Base-by-base conservation (phyloP, 2,329 filamentous ascomycete genomes). In the Aspergillus vadensis region DNA sequence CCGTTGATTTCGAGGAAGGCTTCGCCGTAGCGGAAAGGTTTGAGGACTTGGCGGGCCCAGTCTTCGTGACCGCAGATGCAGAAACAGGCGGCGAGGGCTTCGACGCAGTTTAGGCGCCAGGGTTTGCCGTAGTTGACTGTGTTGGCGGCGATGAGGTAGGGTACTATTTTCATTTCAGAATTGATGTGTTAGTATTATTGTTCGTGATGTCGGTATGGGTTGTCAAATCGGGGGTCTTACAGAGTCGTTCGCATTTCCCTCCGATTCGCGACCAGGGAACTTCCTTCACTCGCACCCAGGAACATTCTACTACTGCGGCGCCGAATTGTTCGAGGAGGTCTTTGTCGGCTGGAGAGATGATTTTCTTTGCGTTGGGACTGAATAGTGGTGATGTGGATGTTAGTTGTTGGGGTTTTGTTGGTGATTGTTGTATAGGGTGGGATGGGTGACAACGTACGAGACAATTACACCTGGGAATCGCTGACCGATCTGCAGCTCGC, bases 61-160 rank as follows among this genome's bases (percentile, higher is more conserved):
- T 97, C 94, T 6, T 85, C 76, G 70, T 95, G 91, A 4, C 95
- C 92, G 69, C 94, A 98, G 65, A 99, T 99, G 70, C 86, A 91
- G 72, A 96, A 99, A 21, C 91, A 91, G 3, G 95, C 94, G 0
- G 92, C 95, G 50, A 99, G 82, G 4, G 95, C 95, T 80, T 99
- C 95, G 30, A 92, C 95, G 70, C 95, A 99, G 77, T 99, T 99
- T 64, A 99, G 77, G 57, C 93, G 84, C 91, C 93, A 97, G 5
- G 95, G 95, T 72, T 91, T 91, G 62, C 95, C 95, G 78, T 99
- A 99, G 79, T 99, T 99, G 72, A 97, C 95, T 1, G 91, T 90
- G 75, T 99, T 99, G 51, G 95, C 95, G 5, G 95, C 95, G 53
- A 99, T 93, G 7, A 99, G 87, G 76, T 99, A 99, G 0, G 95